Base-by-base conservation (phyloP, 805 yeast genomes). In the Candida lessepsii region DNA sequence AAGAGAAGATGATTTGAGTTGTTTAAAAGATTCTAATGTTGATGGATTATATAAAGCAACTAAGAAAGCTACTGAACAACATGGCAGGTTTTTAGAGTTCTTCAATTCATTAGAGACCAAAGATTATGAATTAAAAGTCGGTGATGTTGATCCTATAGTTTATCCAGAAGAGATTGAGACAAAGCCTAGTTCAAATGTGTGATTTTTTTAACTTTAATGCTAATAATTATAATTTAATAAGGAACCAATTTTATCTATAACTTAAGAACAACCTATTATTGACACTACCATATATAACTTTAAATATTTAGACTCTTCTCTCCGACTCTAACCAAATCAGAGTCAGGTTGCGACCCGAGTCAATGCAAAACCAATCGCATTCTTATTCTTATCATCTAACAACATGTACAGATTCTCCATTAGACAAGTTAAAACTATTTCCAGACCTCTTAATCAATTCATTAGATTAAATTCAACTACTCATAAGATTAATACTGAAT, bases 401-500 rank as follows among this genome's bases (percentile, higher is more conserved):
- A 32, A 13, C 18, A 32, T 32, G 35, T 32, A 32, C 24, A 32
- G 27, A 21, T 21, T 32, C 20, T 23, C 35, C 19, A 9, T 32
- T 21, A 32, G 21, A 32, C 35, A 32, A 32, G 14, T 32, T 9
- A 32, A 32, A 13, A 14, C 35, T n/a, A 15, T 34, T 15, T 34
- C 37, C 14, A 34, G 21, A 25, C 37, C 37, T 25, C 17, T 34
- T 17, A 23, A 25, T 17, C 29, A 24, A 17, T 42, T 41, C 35
- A 24, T 46, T 17, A 41, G 50, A 37, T 57, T 53, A 50, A 65
- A 65, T 56, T 46, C 63, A 29, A 53, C 50, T 45, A 57, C 51
- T 56, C 64, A 57, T 51, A 60, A 54, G 49, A 52, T 69, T 48
- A 66, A 60, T 58, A 61, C 60, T 26, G 63, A 62, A 15, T 65